Percentiles rank a stretch among this genome's conserved stretches.
These are phyloP conservation scores for Trichoderma polysporum DNA, from an alignment of 2,329 filamentous ascomycete genomes.

Conservation along the genomic window DNA sequence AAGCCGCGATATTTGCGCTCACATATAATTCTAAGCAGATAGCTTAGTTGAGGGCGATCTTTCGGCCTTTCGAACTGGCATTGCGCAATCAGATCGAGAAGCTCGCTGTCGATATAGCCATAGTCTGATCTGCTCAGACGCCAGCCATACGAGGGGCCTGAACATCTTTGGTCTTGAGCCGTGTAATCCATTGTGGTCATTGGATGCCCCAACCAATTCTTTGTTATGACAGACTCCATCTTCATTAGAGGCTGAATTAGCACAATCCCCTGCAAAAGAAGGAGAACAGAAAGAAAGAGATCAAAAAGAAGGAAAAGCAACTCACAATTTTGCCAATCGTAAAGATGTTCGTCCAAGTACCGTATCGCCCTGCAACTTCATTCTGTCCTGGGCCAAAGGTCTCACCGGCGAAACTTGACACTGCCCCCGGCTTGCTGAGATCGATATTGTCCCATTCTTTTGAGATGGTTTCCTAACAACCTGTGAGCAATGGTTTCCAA, in stretches of 20 bases:
- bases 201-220: conserved; percentile 15
- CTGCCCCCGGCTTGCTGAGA: background rate
- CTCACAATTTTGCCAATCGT: conserved; percentile 30
- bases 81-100: conserved; percentile 27
- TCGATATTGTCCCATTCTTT: conserved; percentile 29
- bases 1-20: conserved; percentile 27
- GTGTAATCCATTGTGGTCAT: conserved; percentile 18
- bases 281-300: too few species aligned
- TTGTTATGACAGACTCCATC: conserved; percentile 33
- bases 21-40: conserved; percentile 25
- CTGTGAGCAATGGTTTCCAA: background rate
- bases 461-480: conserved; percentile 28
- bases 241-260: conserved; percentile 6
- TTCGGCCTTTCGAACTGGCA: conserved; percentile 31
- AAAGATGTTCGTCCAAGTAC: conserved; percentile 33
- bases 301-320: background rate
- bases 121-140: conserved; percentile 20
- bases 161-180: background rate
- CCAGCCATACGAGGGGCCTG: conserved; percentile 27
- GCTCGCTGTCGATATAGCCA: conserved; percentile 24
- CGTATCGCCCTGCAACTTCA: conserved; percentile 30
- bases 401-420: conserved; percentile 21
- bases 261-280: background rate
- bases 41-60: conserved; percentile 29
- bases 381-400: conserved; percentile 19